Percentiles rank a stretch among this genome's conserved stretches.
phyloP scores from a whole-genome alignment of 306 rosid genomes.

The Vachellia collinsii region DNA sequence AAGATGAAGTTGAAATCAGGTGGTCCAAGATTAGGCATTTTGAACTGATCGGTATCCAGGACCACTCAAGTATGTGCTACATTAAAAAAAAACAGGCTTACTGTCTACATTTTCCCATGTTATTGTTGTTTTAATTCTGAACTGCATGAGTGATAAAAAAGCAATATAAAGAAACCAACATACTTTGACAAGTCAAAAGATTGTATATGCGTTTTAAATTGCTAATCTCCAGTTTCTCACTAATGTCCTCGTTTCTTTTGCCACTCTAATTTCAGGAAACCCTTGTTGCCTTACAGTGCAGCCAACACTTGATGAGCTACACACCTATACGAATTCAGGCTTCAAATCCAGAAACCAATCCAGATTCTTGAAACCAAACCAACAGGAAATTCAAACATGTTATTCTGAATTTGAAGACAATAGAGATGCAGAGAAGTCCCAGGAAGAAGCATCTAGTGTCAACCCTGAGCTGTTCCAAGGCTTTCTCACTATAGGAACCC shows the following conservation, averaged over 20 bases:
- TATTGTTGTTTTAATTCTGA: not conserved
- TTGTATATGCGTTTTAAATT: conserved; percentile 30
- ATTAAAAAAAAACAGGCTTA: conserved; percentile 14
- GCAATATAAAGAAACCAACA: conserved; percentile 29
- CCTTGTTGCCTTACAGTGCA: conserved; percentile 65
- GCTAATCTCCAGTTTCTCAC: conserved; percentile 22
- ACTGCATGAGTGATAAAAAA: conserved; percentile 26
- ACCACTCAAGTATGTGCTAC: not conserved
- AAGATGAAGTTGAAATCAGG: conserved; percentile 8
- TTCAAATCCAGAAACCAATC: conserved; percentile 46
- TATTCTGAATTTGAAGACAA: conserved; percentile 45
- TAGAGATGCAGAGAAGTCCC: conserved; percentile 39
- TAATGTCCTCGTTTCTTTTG: conserved; percentile 36
- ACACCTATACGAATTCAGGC: conserved; percentile 53
- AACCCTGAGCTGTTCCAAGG: conserved; percentile 77
- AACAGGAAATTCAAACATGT: conserved; percentile 47
- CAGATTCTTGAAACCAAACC: conserved; percentile 40
- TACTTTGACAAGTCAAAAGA: conserved; percentile 30
- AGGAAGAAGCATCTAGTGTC: conserved; percentile 49
- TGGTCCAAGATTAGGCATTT: conserved; percentile 22
- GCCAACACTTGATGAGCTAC: conserved; percentile 57
- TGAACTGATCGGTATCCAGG: conserved; percentile 2
- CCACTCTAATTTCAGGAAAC: conserved; percentile 63
- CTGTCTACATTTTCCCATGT: conserved; percentile 8
- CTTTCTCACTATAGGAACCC: conserved; percentile 92